phyloP scores from a whole-genome alignment of 169 alveolate genomes.

The Eimeria necatrix region DNA sequence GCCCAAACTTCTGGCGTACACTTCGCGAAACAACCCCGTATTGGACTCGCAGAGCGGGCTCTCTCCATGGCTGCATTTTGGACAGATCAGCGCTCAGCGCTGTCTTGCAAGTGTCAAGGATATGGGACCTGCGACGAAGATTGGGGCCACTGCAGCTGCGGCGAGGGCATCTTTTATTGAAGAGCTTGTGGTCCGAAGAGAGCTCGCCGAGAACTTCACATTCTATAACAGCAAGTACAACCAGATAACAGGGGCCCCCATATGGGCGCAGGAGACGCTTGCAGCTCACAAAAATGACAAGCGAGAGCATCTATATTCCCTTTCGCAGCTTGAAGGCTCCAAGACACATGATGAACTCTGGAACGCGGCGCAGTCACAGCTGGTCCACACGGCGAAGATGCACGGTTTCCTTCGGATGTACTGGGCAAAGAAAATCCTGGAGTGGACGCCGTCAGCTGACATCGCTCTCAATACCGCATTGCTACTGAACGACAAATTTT shows the following conservation, averaged over 20 bases:
- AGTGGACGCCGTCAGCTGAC: slow-evolving; percentile 88
- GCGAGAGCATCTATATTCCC: slow-evolving; percentile 82
- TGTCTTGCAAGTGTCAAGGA: slow-evolving; percentile 78
- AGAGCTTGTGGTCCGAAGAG: slow-evolving; percentile 82
- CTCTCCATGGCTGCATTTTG: slow-evolving; percentile 84
- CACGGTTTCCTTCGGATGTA: slow-evolving; percentile 90
- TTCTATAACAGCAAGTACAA: slow-evolving; percentile 86
- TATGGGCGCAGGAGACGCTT: slow-evolving; percentile 90
- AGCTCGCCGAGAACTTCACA: slow-evolving; percentile 88
- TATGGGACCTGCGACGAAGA: slow-evolving; percentile 41
- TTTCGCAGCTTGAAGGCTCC: slow-evolving; percentile 85
- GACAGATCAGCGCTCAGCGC: slow-evolving; percentile 83
- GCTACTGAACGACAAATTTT: slow-evolving; percentile 86
- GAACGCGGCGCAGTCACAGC: slow-evolving; percentile 89
- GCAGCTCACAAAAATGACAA: slow-evolving; percentile 85
- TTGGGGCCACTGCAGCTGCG: neutral
- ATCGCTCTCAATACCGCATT: slow-evolving; percentile 86
- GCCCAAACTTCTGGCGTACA: slow-evolving; percentile 13
- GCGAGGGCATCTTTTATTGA: slow-evolving; percentile 78
- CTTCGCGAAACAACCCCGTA: slow-evolving; percentile 64
- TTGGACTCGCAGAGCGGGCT: slow-evolving; percentile 76
- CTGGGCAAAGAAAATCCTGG: slow-evolving; percentile 89
- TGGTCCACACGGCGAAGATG: slow-evolving; percentile 87
- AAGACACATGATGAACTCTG: slow-evolving; percentile 89
- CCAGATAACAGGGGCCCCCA: slow-evolving; percentile 87